phyloP scores from a whole-genome alignment of 1,284 basidiomycete species.

The Earliella scabrosa region DNA sequence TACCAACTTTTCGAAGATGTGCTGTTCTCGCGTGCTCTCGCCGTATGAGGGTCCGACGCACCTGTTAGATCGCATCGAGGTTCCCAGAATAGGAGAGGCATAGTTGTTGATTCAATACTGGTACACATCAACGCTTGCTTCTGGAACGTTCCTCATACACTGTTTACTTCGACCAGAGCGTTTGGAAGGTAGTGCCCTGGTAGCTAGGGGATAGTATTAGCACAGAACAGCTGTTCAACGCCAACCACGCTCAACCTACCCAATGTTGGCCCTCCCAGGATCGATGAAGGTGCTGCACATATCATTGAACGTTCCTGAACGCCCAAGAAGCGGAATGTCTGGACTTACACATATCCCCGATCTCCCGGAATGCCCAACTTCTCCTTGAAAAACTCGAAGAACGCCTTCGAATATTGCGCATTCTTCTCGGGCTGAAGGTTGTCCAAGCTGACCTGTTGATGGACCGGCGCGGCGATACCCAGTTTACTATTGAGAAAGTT shows the following conservation, averaged over 20 bases:
- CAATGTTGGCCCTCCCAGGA: slow-evolving; percentile 57
- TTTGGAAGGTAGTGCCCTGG: slow-evolving; percentile 51
- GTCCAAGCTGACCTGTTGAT: slow-evolving; percentile 53
- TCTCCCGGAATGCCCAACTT: slow-evolving; percentile 52
- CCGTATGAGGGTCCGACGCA: too few relatives aligned
- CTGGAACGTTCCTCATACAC: too few relatives aligned
- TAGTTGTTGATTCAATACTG: too few relatives aligned
- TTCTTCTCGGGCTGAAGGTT: slow-evolving; percentile 56
- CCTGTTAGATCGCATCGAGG: too few relatives aligned
- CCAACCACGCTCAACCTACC: slow-evolving; percentile 42
- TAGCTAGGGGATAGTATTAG: slow-evolving; percentile 34
- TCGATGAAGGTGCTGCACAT: slow-evolving; percentile 55
- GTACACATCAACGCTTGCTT: too few relatives aligned
- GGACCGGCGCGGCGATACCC: background rate
- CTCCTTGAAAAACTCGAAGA: slow-evolving; percentile 57
- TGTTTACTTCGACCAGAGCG: background rate
- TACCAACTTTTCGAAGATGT: too few relatives aligned
- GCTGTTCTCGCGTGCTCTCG: too few relatives aligned
- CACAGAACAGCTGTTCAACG: background rate
- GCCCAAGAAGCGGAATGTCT: background rate
- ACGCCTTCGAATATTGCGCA: slow-evolving; percentile 54
- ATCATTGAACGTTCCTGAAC: background rate
- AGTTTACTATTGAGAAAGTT: background rate
- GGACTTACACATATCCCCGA: slow-evolving; percentile 59
- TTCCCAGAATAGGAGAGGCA: too few relatives aligned